Percentiles rank a stretch among this genome's conserved stretches.
Conservation (phyloP, 306 rosid species). For the Geum urbanum region DNA sequence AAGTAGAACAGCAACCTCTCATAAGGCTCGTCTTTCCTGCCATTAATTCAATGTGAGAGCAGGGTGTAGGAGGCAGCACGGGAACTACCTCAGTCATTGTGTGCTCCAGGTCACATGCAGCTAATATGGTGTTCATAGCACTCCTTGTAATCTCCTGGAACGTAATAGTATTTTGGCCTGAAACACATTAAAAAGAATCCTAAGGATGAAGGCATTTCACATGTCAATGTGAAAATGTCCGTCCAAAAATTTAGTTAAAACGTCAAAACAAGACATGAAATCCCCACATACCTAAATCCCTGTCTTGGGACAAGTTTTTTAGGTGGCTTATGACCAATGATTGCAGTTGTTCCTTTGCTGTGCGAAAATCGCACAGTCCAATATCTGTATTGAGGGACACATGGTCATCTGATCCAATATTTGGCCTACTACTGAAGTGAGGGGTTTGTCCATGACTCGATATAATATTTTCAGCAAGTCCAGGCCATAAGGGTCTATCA, state of each 20-base stretch:
- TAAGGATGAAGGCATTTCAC: background rate
- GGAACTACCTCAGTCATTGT: constrained; percentile 42
- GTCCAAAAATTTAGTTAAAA: background rate
- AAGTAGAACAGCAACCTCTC: constrained; percentile 70
- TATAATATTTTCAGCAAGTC: constrained; percentile 32
- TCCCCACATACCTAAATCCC: constrained; percentile 48
- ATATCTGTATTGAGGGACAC: constrained; percentile 21
- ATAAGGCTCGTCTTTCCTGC: constrained; percentile 52
- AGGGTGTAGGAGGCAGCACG: constrained; percentile 54
- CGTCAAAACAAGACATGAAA: background rate
- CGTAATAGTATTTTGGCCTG: constrained; percentile 49
- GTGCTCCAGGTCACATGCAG: constrained; percentile 76
- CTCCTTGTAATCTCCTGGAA: constrained; percentile 49
- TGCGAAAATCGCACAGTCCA: constrained; percentile 43
- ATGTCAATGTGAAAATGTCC: constrained; percentile 3
- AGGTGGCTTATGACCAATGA: constrained; percentile 58
- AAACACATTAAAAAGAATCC: constrained; percentile 20
- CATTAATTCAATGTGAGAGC: constrained; percentile 62
- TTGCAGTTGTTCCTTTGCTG: constrained; percentile 63
- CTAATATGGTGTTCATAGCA: constrained; percentile 59
- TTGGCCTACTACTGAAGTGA: constrained; percentile 44
- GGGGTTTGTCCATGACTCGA: constrained; percentile 43
- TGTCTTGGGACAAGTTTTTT: constrained; percentile 46
- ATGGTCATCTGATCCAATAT: constrained; percentile 31
- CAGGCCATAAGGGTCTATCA: constrained; percentile 50